Percentiles rank a stretch among this genome's conserved stretches.
Conservation (phyloP, 2,329 filamentous ascomycete genomes). For the Botrytis elliptica region DNA sequence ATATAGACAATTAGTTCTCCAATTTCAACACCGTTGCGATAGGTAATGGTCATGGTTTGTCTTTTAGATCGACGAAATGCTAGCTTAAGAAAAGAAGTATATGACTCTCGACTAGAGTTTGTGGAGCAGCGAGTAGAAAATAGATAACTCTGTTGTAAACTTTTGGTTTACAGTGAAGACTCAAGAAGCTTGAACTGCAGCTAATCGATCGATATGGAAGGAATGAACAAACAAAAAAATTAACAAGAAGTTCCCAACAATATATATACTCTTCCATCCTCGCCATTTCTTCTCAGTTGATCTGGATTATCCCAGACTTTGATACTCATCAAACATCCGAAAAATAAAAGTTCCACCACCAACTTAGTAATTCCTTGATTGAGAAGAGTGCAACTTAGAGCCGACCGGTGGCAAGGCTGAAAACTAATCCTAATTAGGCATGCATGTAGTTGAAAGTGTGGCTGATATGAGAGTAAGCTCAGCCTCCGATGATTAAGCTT, state of each 20-base stretch:
- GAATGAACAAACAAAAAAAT: background rate
- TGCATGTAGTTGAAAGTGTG: conserved; percentile 7
- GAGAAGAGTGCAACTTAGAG: background rate
- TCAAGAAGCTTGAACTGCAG: background rate
- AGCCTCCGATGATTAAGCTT: conserved; percentile 12
- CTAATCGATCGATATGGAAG: background rate
- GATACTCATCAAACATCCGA: background rate
- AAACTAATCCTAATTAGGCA: background rate
- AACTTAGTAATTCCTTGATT: background rate
- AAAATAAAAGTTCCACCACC: background rate
- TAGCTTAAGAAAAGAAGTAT: background rate
- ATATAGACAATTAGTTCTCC: conserved; percentile 45
- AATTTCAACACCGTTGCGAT: conserved; percentile 44
- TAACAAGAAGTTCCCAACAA: background rate
- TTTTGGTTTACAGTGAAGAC: background rate
- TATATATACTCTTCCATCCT: conserved; percentile 2
- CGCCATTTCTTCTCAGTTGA: background rate
- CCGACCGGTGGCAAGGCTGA: background rate
- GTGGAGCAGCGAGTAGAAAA: background rate
- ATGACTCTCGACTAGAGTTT: background rate
- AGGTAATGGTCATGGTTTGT: conserved; percentile 34
- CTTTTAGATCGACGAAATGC: background rate
- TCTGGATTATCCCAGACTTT: background rate
- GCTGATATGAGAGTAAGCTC: conserved; percentile 9
- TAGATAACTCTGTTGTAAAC: background rate